A percentile compares a stretch with the other conserved stretches of the same genome.
Conservation (phyloP, 2,329 filamentous ascomycete genomes). For the Sporothrix curviconia region DNA sequence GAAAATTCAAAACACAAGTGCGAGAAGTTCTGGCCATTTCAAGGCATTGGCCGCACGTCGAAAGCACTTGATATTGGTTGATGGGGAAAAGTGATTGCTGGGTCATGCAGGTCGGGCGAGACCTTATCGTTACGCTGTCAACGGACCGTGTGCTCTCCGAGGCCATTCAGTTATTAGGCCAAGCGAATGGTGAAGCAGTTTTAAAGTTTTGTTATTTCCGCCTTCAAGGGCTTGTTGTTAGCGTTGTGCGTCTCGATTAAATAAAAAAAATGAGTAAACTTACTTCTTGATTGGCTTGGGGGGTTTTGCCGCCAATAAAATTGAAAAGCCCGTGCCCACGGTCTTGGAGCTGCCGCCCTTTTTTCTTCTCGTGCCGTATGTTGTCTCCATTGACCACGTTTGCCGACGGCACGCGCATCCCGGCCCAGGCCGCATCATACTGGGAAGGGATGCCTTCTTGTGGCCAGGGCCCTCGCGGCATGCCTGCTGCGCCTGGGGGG, state of each 20-base stretch:
- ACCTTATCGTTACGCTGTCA: too few relatives aligned
- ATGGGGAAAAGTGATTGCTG: too few relatives aligned
- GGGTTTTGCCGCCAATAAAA: constrained; percentile 18
- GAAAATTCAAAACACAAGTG: too few relatives aligned
- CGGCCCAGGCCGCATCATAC: not conserved
- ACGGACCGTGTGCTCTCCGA: not conserved
- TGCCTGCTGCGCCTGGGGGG: not conserved
- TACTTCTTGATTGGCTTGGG: constrained; percentile 20
- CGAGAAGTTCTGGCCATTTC: too few relatives aligned
- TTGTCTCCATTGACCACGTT: constrained; percentile 17
- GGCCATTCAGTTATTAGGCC: too few relatives aligned
- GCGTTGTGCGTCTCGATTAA: too few relatives aligned
- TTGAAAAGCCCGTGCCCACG: constrained; percentile 7
- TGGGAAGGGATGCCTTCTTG: not conserved
- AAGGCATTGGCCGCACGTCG: too few relatives aligned
- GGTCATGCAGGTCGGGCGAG: too few relatives aligned
- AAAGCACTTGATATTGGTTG: too few relatives aligned
- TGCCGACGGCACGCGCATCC: not conserved
- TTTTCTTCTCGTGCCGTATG: constrained; percentile 15
- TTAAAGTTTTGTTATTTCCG: not conserved
- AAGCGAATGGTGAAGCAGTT: too few relatives aligned
- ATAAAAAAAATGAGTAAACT: too few relatives aligned
- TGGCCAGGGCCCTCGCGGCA: not conserved
- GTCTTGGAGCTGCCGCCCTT: constrained; percentile 15
- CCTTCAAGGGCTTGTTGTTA: not conserved